Evolutionary conservation across 768 basidiomycete species (phyloP).

Genomic region (Tricholoma saponaceum): DNA sequence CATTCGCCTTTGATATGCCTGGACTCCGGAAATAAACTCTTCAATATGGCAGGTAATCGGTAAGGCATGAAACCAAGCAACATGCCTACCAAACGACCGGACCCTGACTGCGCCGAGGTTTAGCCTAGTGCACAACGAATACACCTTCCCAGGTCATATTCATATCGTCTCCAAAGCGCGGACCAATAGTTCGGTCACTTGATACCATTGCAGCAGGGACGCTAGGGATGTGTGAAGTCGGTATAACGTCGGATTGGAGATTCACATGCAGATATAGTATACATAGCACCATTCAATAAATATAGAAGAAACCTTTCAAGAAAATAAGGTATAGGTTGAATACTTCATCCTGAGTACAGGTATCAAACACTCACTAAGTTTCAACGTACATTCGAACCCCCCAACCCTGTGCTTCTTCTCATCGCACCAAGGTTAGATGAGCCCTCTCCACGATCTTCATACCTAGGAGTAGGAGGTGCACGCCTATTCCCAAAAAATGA

Average conservation of each 20-base stretch:
- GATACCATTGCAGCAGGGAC: background rate
- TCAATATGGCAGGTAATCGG: background rate
- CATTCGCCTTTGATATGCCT: background rate
- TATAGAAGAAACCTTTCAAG: background rate
- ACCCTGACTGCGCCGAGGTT: background rate
- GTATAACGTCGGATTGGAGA: background rate
- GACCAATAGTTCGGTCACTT: background rate
- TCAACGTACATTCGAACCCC: constrained; percentile 70
- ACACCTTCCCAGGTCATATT: background rate
- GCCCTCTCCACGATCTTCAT: constrained; percentile 63
- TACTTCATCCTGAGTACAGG: background rate
- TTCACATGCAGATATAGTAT: background rate
- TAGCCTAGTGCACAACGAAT: background rate
- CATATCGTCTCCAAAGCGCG: background rate
- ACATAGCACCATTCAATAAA: background rate
- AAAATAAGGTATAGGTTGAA: background rate
- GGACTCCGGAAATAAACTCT: background rate
- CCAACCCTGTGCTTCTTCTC: constrained; percentile 76
- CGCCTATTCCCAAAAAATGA: constrained; percentile 25
- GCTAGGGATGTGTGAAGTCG: background rate
- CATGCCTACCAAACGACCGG: background rate
- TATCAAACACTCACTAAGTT: background rate
- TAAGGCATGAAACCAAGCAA: background rate
- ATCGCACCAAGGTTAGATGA: constrained; percentile 65
- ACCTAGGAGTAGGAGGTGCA: constrained; percentile 13